phyloP scores from a whole-genome alignment of 148 eudicot species.

The Gaultheria prostrata region DNA sequence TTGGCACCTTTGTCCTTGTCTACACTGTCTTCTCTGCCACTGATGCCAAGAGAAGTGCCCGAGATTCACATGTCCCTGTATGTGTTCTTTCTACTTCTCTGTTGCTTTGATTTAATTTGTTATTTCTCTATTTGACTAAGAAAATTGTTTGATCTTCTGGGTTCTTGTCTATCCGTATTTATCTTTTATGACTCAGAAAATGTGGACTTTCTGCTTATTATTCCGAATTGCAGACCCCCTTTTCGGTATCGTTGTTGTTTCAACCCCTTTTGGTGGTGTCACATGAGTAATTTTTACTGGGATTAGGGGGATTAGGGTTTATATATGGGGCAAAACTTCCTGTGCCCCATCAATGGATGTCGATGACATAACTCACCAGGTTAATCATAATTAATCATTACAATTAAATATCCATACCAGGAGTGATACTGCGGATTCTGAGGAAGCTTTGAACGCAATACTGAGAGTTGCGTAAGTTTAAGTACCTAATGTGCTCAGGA shows the following conservation, averaged over 20 bases:
- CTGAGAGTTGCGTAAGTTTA: not conserved
- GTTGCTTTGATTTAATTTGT: not conserved
- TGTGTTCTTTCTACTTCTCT: slow-evolving; percentile 18
- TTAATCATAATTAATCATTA: too few species aligned
- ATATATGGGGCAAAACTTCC: too few species aligned
- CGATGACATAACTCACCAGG: too few species aligned
- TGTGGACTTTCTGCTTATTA: not conserved
- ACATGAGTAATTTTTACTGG: too few species aligned
- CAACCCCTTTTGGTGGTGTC: too few species aligned
- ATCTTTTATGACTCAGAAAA: too few species aligned
- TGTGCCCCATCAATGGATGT: too few species aligned
- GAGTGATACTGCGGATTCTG: not conserved
- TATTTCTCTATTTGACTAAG: not conserved
- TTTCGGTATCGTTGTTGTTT: not conserved
- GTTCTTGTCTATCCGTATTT: not conserved
- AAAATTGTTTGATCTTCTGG: not conserved
- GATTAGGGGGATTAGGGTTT: too few species aligned
- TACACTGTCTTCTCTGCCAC: slow-evolving; percentile 95
- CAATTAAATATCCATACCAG: too few species aligned
- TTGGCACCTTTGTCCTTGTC: slow-evolving; percentile 87
- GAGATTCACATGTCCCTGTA: slow-evolving; percentile 94
- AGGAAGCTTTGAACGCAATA: not conserved
- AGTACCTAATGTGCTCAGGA: not conserved
- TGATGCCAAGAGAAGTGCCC: slow-evolving; percentile 85
- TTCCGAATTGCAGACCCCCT: not conserved